Evolutionary conservation across 2,329 filamentous ascomycete genomes (phyloP), one percentile per base, ranked within the genome.

Genomic region (Arthroderma uncinatum): DNA sequence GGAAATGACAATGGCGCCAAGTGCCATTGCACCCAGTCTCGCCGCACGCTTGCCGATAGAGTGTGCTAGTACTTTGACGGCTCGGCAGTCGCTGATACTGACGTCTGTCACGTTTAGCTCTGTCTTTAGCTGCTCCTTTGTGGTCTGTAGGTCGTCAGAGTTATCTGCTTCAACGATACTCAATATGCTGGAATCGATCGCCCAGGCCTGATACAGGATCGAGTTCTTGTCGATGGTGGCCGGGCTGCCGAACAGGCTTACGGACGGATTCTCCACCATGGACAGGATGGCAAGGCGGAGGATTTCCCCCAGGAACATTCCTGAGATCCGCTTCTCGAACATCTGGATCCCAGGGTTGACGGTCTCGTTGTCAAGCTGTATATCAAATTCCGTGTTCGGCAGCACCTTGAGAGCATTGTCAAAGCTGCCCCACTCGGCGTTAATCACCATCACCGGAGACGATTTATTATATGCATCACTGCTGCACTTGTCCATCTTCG

Each of bases 361-460:
- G 62, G 86, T 93, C 59, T 85, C 82, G 57, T 77, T 75, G 71
- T 98, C 92, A 23, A 98, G 79, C 58, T 83, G 79, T 53, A 78
- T 75, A 69, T 98, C 93, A 75, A 89, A 97, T 0, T 82, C 76
- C 0, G 92, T 97, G 65, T 84, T 86, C 48, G 92, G 93, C 40
- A 98, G 79, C 19, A 95, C 87, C 64, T 85, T 88, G 62, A 97
- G 82, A 64, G 87, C 82, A 74, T 97, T 97, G 74, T 98, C 93
- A 67, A 98, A 98, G 58, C 89, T 95, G 61, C 93, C 93, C 93
- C 93, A 98, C 75, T 98, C 93, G 0, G 88, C 92, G 75, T 98
- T 98, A 74, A 98, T 82, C 58, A 98, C 89, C 93, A 98, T 98
- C 65, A 94, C 83, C 55, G 91, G 90, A 0, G 91, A 94, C 7